Base-by-base conservation (phyloP, 2,329 filamentous ascomycete species). In the Colletotrichum theobromicola region DNA sequence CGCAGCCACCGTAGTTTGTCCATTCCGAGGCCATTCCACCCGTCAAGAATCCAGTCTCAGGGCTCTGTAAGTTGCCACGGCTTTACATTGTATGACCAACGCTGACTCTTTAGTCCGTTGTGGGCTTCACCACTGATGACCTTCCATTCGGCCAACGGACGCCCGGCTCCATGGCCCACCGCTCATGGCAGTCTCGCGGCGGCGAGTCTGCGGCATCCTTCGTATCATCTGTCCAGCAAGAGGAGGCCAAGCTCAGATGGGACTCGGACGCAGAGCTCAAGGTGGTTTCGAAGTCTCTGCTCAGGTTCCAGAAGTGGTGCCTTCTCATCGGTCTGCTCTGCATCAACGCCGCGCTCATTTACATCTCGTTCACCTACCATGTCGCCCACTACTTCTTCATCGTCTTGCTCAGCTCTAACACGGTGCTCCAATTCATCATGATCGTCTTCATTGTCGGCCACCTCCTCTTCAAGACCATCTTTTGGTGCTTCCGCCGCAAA, bases 331-430 rank as follows among this genome's bases (percentile, higher is more conserved):
- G 84, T 1, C 78, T 85, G 10, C 72, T 78, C 37, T 66, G 78
- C 2, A 76, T 85, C 76, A 85, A 85, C 64, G 83, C 77, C 4
- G 76, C 71, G 2, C 80, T 85, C 46, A 85, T 85, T 72, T 85
- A 81, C 26, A 76, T 85, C 8, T 81, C 83, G 2, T 79, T 81
- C 74, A 80, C 77, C 58, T 86, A 83, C 58, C 84, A 83, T 76
- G 81, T 87, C 69, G 80, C 83, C 18, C 85, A 85, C 76, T 85
- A 86, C 76, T 83, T 86, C 67, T 84, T 87, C 67, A 84, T 88
- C 21, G 79, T 87, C 0, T 82, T 87, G 2, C 81, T 88, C 60
- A 88, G 86, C 78, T 87, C 85, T 70, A 84, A 86, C 77, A 88
- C 87, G 0, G 80, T 84, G 26, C 78, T 87, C 0, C 86, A 87